Evolutionary conservation across 2,329 filamentous ascomycete species (phyloP).

Genomic region (Myriosclerotinia duriaeana): DNA sequence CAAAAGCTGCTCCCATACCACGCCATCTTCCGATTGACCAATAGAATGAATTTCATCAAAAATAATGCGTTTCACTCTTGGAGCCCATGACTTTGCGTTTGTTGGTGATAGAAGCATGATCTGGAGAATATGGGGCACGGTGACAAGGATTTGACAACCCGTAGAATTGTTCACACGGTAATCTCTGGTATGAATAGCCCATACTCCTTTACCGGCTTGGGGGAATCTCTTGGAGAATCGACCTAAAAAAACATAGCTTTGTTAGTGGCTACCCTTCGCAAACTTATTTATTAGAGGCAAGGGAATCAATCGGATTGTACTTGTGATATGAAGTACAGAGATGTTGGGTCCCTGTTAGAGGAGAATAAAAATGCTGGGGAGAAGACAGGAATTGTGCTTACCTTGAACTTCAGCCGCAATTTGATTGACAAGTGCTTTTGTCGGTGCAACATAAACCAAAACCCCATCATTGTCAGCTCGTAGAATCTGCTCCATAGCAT

Average conservation of each 20-base stretch:
- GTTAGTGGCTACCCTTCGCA: not conserved
- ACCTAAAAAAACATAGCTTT: conserved; percentile 27
- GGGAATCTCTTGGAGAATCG: conserved; percentile 65
- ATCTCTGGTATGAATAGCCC: conserved; percentile 76
- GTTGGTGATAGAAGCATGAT: conserved; percentile 69
- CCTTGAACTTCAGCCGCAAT: conserved; percentile 78
- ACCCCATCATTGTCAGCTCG: conserved; percentile 67
- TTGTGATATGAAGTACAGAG: not conserved
- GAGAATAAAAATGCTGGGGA: not conserved
- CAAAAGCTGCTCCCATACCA: conserved; percentile 77
- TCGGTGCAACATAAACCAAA: conserved; percentile 76
- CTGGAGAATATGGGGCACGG: conserved; percentile 74
- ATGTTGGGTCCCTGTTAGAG: not conserved
- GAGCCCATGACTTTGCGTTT: conserved; percentile 67
- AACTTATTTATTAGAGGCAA: not conserved
- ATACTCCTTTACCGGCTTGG: conserved; percentile 64
- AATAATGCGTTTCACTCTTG: conserved; percentile 70
- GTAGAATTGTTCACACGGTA: conserved; percentile 71
- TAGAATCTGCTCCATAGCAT: conserved; percentile 76
- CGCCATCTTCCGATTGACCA: conserved; percentile 70
- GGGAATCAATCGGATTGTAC: not conserved
- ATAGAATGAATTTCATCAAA: conserved; percentile 84
- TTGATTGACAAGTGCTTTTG: conserved; percentile 80
- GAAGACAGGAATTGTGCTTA: conserved; percentile 10
- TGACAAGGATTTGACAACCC: conserved; percentile 73